These are phyloP conservation scores for Trichosporon ovoides DNA, from an alignment of 1,284 basidiomycete species.

Conservation along the genomic window DNA sequence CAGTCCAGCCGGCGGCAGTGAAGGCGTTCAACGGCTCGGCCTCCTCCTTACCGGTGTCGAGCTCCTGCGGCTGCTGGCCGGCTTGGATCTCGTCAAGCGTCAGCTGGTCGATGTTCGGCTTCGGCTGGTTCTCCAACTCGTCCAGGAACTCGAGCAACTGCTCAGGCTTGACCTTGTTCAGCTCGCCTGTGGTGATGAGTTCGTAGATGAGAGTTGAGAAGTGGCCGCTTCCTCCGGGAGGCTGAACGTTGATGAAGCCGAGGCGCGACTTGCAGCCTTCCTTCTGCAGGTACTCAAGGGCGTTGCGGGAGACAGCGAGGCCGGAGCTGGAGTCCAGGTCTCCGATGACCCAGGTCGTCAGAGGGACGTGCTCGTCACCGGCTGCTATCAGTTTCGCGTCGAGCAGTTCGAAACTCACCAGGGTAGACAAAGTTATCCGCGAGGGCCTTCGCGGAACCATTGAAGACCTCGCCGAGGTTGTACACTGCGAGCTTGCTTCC, in stretches of 20 bases:
- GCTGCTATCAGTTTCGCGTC: slow-evolving; percentile 23
- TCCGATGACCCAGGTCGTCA: slow-evolving; percentile 65
- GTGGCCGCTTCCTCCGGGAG: background rate
- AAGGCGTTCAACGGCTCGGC: slow-evolving; percentile 16
- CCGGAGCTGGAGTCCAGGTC: slow-evolving; percentile 69
- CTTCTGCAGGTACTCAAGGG: slow-evolving; percentile 56
- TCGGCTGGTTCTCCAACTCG: slow-evolving; percentile 26
- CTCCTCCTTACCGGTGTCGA: background rate
- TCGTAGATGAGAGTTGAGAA: slow-evolving; percentile 44
- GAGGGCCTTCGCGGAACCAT: slow-evolving; percentile 23
- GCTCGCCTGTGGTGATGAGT: slow-evolving; percentile 24
- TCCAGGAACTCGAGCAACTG: slow-evolving; percentile 36
- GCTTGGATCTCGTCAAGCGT: slow-evolving; percentile 15
- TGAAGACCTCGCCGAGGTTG: slow-evolving; percentile 35
- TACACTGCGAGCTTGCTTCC: slow-evolving; percentile 27
- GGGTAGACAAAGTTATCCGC: slow-evolving; percentile 61
- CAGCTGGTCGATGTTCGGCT: slow-evolving; percentile 19
- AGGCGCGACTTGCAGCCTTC: slow-evolving; percentile 39
- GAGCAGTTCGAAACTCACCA: slow-evolving; percentile 45
- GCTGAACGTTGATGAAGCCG: slow-evolving; percentile 45
- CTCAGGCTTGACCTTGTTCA: slow-evolving; percentile 26
- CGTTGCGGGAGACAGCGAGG: slow-evolving; percentile 56
- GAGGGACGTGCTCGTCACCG: slow-evolving; percentile 28
- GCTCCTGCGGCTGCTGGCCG: background rate
- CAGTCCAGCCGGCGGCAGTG: slow-evolving; percentile 24